These are phyloP conservation scores for Paraurostyla sp. DNA, from an alignment of 73 alveolate species.

Conservation along the genomic window DNA sequence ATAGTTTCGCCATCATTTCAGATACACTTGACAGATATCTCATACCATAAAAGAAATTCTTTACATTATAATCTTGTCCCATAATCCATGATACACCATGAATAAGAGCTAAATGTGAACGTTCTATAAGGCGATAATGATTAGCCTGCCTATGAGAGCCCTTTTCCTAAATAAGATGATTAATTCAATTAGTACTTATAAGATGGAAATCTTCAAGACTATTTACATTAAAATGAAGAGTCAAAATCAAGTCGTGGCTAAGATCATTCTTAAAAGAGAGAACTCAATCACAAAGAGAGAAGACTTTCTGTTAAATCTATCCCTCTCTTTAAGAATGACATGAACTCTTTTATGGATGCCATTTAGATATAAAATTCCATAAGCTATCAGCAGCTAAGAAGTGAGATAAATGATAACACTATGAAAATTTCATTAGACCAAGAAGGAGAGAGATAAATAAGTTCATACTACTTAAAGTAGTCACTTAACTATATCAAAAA, in stretches of 20 bases:
- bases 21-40: slow-evolving; percentile 13
- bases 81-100: neutral
- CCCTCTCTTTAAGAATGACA: neutral
- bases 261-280: neutral
- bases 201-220: neutral
- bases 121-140: neutral
- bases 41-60: neutral
- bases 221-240: too few relatives aligned
- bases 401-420: neutral
- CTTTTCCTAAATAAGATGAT: neutral
- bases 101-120: neutral
- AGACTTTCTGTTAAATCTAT: neutral
- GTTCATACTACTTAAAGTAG: too few relatives aligned
- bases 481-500: too few relatives aligned
- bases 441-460: too few relatives aligned
- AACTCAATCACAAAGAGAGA: neutral
- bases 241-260: neutral
- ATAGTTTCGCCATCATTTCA: slow-evolving; percentile 25
- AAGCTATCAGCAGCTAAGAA: neutral
- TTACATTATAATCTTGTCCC: neutral
- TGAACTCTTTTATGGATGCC: neutral
- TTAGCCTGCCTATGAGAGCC: slow-evolving; percentile 13
- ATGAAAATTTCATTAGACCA: too few relatives aligned
- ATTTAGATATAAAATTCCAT: neutral
- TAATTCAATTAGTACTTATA: neutral